Percentiles rank a stretch among this genome's conserved stretches.
Conservation (phyloP, 2,329 filamentous ascomycete genomes). For the Ophiostoma ips region DNA sequence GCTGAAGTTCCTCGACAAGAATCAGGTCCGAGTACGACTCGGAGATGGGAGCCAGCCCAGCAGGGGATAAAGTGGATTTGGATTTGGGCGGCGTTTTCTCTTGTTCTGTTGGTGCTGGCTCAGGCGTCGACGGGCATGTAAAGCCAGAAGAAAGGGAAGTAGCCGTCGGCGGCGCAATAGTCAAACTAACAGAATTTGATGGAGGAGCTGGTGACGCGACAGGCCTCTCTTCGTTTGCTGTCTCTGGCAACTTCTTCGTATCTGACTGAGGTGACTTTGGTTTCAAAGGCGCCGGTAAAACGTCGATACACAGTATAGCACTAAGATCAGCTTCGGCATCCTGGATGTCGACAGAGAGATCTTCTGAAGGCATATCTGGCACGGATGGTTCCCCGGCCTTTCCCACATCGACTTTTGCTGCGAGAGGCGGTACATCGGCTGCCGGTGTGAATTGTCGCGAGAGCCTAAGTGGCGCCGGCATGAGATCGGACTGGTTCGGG, state of each 20-base stretch:
- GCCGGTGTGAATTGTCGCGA: not conserved
- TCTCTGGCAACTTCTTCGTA: not conserved
- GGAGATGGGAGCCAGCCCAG: conserved; percentile 4
- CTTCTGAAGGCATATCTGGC: not conserved
- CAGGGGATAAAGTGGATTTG: not conserved
- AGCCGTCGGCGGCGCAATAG: not conserved
- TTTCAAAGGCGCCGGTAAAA: conserved; percentile 2
- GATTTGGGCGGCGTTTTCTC: not conserved
- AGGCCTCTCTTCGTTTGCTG: no score
- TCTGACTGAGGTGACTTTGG: conserved; percentile 1
- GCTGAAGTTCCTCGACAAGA: conserved; percentile 12
- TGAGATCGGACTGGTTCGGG: not conserved
- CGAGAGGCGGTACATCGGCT: not conserved
- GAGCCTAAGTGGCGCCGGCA: conserved; percentile 5
- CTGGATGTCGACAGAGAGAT: not conserved
- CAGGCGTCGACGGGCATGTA: not conserved
- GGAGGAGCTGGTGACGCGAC: no score
- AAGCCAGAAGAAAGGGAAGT: conserved; percentile 1
- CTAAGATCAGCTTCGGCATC: not conserved
- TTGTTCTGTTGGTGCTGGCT: not conserved
- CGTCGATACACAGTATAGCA: not conserved
- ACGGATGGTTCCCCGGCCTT: not conserved
- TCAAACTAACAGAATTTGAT: not conserved
- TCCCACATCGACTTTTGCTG: no score
- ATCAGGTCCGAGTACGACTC: conserved; percentile 20